Evolutionary conservation across 1,139 yeast genomes (phyloP).

Genomic region (Protomyces macrosporus): DNA sequence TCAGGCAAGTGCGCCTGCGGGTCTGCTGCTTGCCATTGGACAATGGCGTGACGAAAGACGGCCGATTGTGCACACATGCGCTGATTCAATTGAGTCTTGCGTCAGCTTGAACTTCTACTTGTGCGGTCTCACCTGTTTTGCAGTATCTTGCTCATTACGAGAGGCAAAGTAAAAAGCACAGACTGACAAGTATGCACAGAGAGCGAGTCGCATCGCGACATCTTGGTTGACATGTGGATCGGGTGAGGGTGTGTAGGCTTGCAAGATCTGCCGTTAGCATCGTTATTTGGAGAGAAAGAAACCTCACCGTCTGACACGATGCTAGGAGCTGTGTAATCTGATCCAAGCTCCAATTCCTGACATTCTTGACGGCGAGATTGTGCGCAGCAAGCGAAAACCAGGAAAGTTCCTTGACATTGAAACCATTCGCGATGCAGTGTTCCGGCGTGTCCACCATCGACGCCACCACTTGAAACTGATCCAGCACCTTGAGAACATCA

Average conservation of each 20-base stretch:
- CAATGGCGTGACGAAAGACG: background rate
- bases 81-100: background rate
- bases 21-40: background rate
- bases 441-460: background rate
- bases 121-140: background rate
- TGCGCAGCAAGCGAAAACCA: constrained; percentile 31
- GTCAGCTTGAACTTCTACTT: background rate
- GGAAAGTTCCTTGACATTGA: constrained; percentile 26
- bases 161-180: background rate
- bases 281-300: background rate
- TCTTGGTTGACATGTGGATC: background rate
- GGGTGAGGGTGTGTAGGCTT: background rate
- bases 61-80: background rate
- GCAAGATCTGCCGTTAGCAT: background rate
- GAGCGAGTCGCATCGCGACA: background rate
- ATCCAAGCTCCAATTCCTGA: constrained; percentile 16
- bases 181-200: background rate
- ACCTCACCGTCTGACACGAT: background rate
- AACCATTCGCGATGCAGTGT: constrained; percentile 1
- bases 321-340: background rate
- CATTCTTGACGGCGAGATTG: constrained; percentile 29
- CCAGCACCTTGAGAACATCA: constrained; percentile 23
- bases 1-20: background rate
- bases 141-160: background rate
- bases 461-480: constrained; percentile 27